Base-by-base conservation (phyloP, 2,329 filamentous ascomycete genomes). In the Sarocladium brachiariae region DNA sequence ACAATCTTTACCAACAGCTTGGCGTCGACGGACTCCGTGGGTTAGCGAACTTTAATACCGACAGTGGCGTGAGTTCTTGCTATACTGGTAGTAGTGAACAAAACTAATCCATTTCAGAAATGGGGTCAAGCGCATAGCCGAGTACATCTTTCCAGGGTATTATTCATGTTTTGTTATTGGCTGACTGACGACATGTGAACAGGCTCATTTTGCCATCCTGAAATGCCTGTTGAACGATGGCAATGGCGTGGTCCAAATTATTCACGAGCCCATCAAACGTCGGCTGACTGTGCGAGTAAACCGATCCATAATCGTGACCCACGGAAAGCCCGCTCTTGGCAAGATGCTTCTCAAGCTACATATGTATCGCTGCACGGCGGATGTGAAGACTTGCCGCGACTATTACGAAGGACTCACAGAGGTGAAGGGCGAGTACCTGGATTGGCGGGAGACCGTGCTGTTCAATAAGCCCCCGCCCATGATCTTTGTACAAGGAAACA, bases 401-500 rank as follows among this genome's bases (percentile, higher is more conserved):
- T 72, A 82, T 61, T 86, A 84, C 58, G 77, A 81, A 48, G 68
- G 72, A 2, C 74, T 84, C 35, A 80, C 77, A 0, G 63, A 61
- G 11, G 81, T 85, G 2, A 72, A 79, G 13, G 65, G 61, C 21
- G 71, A 77, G 43, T 78, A 66, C 67, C 57, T 80, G 62, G 55
- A 70, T 57, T 78, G 81, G 59, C 63, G 81, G 51, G 70, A 77
- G 23, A 74, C 76, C 19, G 79, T 85, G 5, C 59, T 83, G 51
- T 66, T 67, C 39, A 77, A 77, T 58, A 77, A 79, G 60, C 74
- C 75, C 52, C 78, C 80, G 2, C 67, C 76, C 30, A 74, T 80
- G 61, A 71, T 80, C n/a, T 84, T 83, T 63, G 79, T 82, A 34
- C 81, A 85, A 60, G 77, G 78, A 1, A 85, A 84, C 59, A 85